Percentiles rank a stretch among this genome's conserved stretches.
These are phyloP conservation scores for Colletotrichum sp. DNA, from an alignment of 2,329 filamentous ascomycete species.

Conservation along the genomic window DNA sequence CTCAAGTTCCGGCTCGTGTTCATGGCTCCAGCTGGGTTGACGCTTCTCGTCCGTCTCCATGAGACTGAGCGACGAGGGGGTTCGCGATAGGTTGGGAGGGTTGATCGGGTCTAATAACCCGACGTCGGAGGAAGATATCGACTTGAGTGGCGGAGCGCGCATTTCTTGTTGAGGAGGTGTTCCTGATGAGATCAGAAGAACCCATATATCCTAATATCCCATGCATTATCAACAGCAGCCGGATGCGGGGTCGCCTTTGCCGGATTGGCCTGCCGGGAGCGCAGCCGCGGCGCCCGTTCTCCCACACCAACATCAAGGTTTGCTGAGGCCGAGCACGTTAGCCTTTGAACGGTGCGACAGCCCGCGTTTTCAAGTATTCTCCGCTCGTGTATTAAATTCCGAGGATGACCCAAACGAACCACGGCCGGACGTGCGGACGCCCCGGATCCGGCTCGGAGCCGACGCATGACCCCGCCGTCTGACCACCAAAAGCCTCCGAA, in stretches of 20 bases:
- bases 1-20: conserved; percentile 38
- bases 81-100: not conserved
- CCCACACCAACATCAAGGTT: not conserved
- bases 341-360: not conserved
- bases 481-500: not conserved
- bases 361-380: not conserved
- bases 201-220: not conserved
- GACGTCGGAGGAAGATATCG: not conserved
- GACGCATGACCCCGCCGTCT: not conserved
- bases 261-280: not conserved
- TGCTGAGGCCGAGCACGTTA: not conserved
- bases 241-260: not conserved
- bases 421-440: not conserved
- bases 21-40: not conserved
- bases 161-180: not conserved
- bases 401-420: not conserved
- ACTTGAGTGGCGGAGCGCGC: not conserved
- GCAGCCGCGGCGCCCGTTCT: not conserved
- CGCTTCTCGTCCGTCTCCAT: not conserved
- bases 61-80: not conserved
- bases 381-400: not conserved
- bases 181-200: not conserved
- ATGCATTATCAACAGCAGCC: not conserved
- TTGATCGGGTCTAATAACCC: not conserved
- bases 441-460: not conserved